A percentile compares a stretch with the other conserved stretches of the same genome.
Conservation (phyloP, 2,329 filamentous ascomycete species). For the Albophoma yamanashiensis region DNA sequence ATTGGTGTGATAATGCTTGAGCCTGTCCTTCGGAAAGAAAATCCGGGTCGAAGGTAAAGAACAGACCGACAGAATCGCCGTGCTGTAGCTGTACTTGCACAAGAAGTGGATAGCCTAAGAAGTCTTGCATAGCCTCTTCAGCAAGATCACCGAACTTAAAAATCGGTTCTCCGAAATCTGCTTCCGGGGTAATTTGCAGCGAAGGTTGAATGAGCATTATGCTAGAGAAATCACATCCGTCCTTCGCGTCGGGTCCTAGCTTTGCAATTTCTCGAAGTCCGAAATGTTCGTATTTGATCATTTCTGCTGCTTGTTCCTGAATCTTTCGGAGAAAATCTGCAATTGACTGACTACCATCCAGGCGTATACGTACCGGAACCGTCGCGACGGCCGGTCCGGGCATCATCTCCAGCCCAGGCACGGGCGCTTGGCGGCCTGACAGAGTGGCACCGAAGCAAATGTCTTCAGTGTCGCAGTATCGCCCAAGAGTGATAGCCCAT, state of each 20-base stretch:
- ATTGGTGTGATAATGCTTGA: background rate
- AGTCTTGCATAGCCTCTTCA: background rate
- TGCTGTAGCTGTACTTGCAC: background rate
- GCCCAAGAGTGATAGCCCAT: background rate
- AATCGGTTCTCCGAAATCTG: background rate
- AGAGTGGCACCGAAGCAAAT: background rate
- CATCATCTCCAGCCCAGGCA: background rate
- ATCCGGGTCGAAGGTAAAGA: background rate
- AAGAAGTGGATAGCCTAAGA: background rate
- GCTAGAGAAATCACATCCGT: background rate
- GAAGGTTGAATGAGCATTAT: background rate
- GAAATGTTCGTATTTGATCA: background rate
- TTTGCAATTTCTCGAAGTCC: background rate
- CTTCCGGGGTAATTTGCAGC: background rate
- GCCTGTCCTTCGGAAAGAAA: background rate
- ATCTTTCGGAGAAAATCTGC: conserved; percentile 1
- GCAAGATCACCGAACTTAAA: background rate
- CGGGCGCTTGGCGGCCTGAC: background rate
- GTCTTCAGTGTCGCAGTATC: background rate
- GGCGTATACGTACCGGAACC: background rate
- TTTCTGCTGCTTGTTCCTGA: conserved; percentile 5
- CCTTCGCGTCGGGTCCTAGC: background rate
- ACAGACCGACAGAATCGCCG: background rate
- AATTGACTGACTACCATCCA: background rate
- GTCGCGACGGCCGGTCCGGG: background rate